Base-by-base conservation (phyloP, 1,139 yeast genomes). In the Kluyveromyces sp. region DNA sequence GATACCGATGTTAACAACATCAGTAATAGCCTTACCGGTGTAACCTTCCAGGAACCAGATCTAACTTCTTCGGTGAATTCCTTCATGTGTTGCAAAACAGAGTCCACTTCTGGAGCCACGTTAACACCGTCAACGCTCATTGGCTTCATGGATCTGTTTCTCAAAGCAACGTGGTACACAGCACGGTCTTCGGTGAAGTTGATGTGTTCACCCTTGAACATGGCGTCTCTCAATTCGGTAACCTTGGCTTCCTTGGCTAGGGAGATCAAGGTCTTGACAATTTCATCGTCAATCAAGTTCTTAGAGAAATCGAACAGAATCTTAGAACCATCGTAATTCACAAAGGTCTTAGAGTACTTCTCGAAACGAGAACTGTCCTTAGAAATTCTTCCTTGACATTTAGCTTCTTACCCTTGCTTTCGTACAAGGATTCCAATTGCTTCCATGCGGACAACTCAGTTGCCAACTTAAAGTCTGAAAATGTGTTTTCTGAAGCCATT, bases 141-240 rank as follows among this genome's bases (percentile, higher is more conserved):
- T 53, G 79, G 77, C 71, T 78, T 83, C 72, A 80, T 70, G 51
- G 90, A 73, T 69, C 90, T 84, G 79, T 94, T 92, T 77, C 98
- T 85, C 61, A 92, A 79, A 36, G 97, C 98, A 60, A 81, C 88
- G 72, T 92, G 98, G 77, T 77, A 92, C 47, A 92, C 98, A 35
- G 98, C 97, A 68, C 98, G 83, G 69, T 80, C 85, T 72, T 92
- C 98, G 52, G 98, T 92, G 71, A 80, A 78, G 76, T 92, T 92
- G 75, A 92, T 89, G 72, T 88, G 89, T 50, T 83, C 87, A 65
- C 98, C 98, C 33, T 78, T 78, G 66, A 92, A 92, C 88, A 92
- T 81, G 50, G 78, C 87, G 60, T 90, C 94, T 67, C 98, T 82
- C 66, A 92, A 80, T 51, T 75, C 69, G 66, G 88, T 95, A 55